Conservation (phyloP, 768 basidiomycete genomes). For the Clathrus columnatus region DNA sequence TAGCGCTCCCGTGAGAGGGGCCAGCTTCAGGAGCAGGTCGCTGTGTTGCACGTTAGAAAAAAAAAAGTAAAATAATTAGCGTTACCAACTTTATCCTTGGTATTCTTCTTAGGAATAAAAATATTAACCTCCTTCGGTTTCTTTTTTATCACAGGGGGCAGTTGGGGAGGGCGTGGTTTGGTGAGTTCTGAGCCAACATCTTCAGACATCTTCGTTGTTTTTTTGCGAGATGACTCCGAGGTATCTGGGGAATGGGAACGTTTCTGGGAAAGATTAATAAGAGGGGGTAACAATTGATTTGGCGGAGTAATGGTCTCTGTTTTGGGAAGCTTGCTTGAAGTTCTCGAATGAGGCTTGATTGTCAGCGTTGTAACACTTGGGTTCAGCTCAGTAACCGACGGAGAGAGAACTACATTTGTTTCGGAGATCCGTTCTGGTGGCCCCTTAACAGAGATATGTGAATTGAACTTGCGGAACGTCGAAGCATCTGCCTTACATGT, state of each 20-base stretch:
- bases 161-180: slow-evolving; percentile 18
- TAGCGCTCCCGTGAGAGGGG: background rate
- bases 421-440: too few relatives aligned
- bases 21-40: slow-evolving; percentile 3
- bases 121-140: slow-evolving; percentile 38
- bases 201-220: background rate
- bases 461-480: background rate
- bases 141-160: slow-evolving; percentile 17
- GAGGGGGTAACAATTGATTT: background rate
- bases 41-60: background rate
- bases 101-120: slow-evolving; percentile 55
- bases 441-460: background rate
- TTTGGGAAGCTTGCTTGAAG: background rate
- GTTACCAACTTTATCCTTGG: slow-evolving; percentile 1
- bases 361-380: background rate
- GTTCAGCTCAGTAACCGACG: background rate
- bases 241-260: background rate
- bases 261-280: background rate
- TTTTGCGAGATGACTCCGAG: background rate
- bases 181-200: slow-evolving; percentile 10
- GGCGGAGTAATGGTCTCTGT: background rate
- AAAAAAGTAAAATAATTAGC: background rate
- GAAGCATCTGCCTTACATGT: slow-evolving; percentile 4
- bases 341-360: background rate
- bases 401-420: background rate